A percentile compares a stretch with the other conserved stretches of the same genome.
Conservation (phyloP, 1,284 basidiomycete genomes). For the Cryptococcus jaspeensis region DNA sequence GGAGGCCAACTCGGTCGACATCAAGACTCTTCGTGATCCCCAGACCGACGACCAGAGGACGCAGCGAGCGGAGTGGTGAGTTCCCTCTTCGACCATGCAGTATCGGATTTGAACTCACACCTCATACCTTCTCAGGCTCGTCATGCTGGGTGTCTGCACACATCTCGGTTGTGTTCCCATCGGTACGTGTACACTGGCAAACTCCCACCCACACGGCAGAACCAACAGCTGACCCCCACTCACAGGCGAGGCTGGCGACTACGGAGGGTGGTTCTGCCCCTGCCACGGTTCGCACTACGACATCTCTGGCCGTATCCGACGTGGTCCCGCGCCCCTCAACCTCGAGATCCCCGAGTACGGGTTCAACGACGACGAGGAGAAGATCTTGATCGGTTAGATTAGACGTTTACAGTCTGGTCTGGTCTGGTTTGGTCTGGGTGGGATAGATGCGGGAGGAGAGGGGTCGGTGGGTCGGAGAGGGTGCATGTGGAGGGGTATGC, state of each 20-base stretch:
- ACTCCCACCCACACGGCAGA: neutral
- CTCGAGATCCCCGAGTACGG: conserved; percentile 86
- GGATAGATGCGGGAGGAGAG: neutral
- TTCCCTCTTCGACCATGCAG: conserved; percentile 10
- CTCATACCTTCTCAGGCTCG: conserved; percentile 54
- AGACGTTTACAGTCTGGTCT: neutral
- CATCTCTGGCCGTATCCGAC: conserved; percentile 80
- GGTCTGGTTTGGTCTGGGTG: neutral
- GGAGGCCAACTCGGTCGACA: conserved; percentile 82
- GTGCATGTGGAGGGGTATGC: conserved; percentile 2
- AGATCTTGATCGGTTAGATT: conserved; percentile 83
- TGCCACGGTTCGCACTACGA: conserved; percentile 98
- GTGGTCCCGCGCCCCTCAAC: conserved; percentile 94
- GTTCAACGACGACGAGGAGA: conserved; percentile 82
- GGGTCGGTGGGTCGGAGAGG: neutral
- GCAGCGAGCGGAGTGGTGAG: conserved; percentile 92
- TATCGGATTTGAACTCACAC: neutral
- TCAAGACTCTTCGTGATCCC: conserved; percentile 89
- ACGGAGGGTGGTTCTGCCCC: conserved; percentile 97
- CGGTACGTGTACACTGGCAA: conserved; percentile 38
- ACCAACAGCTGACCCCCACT: too few species aligned
- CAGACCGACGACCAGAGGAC: conserved; percentile 82
- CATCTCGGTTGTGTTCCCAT: conserved; percentile 99
- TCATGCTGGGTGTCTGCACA: conserved; percentile 98
- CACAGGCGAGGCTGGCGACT: conserved; percentile 89